Evolutionary conservation across 345 rosid species (phyloP).

Genomic region (Zanthoxylum bungeanum): DNA sequence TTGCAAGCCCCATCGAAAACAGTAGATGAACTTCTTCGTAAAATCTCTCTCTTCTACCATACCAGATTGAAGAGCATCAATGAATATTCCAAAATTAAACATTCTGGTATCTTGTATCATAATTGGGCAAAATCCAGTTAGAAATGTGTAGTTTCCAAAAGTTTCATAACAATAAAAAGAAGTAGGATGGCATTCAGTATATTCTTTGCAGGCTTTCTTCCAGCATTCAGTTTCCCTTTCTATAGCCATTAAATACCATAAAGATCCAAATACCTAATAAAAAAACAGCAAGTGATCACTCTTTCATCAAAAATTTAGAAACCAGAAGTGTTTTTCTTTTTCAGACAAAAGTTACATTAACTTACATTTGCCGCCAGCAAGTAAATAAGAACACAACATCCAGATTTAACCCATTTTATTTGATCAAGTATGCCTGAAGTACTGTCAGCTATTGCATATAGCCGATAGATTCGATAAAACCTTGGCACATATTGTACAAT

Average conservation of each 20-base stretch:
- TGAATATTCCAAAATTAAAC: background rate
- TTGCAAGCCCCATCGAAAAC: too few relatives aligned
- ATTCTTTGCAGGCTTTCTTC: background rate
- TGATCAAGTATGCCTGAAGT: slow-evolving; percentile 75
- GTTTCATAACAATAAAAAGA: background rate
- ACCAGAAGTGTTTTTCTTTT: too few relatives aligned
- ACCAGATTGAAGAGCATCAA: background rate
- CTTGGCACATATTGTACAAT: slow-evolving; percentile 73
- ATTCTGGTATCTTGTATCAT: background rate
- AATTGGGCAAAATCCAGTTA: background rate
- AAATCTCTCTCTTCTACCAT: background rate
- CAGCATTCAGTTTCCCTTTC: background rate
- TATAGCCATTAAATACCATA: background rate
- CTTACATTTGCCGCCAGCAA: slow-evolving; percentile 11
- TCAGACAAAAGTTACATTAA: too few relatives aligned
- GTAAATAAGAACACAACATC: slow-evolving; percentile 70
- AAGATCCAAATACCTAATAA: background rate
- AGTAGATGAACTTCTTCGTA: too few relatives aligned
- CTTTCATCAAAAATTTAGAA: too few relatives aligned
- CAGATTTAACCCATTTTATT: slow-evolving; percentile 94
- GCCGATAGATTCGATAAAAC: slow-evolving; percentile 59
- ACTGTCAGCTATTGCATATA: slow-evolving; percentile 59
- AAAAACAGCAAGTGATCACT: background rate
- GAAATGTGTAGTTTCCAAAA: background rate
- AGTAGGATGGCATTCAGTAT: background rate